These are phyloP conservation scores for Melastoma malabathricum DNA, from an alignment of 345 rosid genomes.

Conservation along the genomic window DNA sequence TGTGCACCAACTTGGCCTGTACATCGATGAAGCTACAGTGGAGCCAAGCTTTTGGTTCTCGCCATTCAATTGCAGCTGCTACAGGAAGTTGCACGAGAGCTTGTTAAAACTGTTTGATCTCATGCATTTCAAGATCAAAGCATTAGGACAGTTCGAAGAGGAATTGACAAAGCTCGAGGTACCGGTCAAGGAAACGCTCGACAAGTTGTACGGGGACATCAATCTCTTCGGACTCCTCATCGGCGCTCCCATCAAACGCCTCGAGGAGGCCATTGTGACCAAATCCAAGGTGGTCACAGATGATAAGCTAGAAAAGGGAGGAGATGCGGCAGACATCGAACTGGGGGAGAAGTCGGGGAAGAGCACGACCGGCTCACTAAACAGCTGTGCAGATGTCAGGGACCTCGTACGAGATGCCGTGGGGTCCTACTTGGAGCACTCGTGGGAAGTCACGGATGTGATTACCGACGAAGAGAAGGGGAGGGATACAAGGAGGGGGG, in stretches of 20 bases:
- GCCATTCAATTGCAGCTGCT: slow-evolving; percentile 51
- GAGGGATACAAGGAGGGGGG: slow-evolving; percentile 23
- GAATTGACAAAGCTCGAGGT: slow-evolving; percentile 21
- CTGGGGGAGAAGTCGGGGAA: slow-evolving; percentile 28
- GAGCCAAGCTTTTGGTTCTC: slow-evolving; percentile 84
- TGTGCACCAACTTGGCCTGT: slow-evolving; percentile 34
- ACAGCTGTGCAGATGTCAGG: no score
- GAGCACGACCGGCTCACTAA: no score
- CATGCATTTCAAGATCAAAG: slow-evolving; percentile 35
- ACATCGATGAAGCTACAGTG: slow-evolving; percentile 56
- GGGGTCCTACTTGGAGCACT: slow-evolving; percentile 33
- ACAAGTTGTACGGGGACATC: slow-evolving; percentile 36
- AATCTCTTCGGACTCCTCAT: slow-evolving; percentile 26
- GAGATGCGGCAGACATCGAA: slow-evolving; percentile 33
- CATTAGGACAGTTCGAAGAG: slow-evolving; percentile 28
- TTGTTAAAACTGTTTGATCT: slow-evolving; percentile 52
- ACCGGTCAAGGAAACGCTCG: slow-evolving; percentile 11
- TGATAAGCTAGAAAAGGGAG: slow-evolving; percentile 24
- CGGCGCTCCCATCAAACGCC: slow-evolving; percentile 31
- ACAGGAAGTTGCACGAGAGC: slow-evolving; percentile 41
- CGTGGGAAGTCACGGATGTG: slow-evolving; percentile 30
- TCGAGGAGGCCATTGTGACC: slow-evolving; percentile 32
- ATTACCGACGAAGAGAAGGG: slow-evolving; percentile 18
- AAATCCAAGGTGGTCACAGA: slow-evolving; percentile 37
- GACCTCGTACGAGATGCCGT: slow-evolving; percentile 18